A percentile compares a stretch with the other conserved stretches of the same genome.
phyloP scores from a whole-genome alignment of 2,329 filamentous ascomycete species.

The Diaporthe ilicicola region DNA sequence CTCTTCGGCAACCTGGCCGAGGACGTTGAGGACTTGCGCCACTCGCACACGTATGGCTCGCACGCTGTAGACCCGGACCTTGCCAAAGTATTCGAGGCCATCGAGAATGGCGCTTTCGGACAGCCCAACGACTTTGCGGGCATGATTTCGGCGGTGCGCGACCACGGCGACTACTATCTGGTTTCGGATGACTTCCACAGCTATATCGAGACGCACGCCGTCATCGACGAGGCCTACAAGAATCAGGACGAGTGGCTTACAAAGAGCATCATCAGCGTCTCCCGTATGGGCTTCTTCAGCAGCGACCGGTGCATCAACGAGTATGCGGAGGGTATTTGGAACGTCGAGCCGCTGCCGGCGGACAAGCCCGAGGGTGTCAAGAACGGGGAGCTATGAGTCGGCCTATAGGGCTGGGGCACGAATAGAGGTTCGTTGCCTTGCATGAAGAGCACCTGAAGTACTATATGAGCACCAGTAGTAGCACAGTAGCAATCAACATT shows the following conservation, averaged over 20 bases:
- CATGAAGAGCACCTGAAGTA: not conserved
- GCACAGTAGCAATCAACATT: not conserved
- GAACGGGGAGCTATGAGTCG: conserved; percentile 31
- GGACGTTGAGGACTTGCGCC: conserved; percentile 94
- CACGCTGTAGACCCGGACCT: conserved; percentile 82
- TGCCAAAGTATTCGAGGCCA: conserved; percentile 82
- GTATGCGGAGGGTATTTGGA: conserved; percentile 96
- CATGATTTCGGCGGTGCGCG: conserved; percentile 83
- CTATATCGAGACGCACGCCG: conserved; percentile 88
- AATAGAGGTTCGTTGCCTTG: not conserved
- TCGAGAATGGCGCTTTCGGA: conserved; percentile 83
- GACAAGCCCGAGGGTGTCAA: conserved; percentile 41
- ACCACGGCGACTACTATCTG: conserved; percentile 97
- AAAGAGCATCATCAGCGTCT: conserved; percentile 88
- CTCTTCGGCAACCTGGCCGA: conserved; percentile 96
- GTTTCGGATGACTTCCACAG: conserved; percentile 97
- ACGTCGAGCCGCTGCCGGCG: conserved; percentile 79
- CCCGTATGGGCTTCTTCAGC: conserved; percentile 97
- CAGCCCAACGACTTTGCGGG: conserved; percentile 81
- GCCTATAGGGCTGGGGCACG: not conserved
- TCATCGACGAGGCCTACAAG: conserved; percentile 91
- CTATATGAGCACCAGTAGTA: not conserved
- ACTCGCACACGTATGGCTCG: conserved; percentile 84
- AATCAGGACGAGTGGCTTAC: conserved; percentile 93
- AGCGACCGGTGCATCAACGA: conserved; percentile 95